Base-by-base conservation (phyloP, 2,329 filamentous ascomycete genomes). In the Trichoderma sp. region DNA sequence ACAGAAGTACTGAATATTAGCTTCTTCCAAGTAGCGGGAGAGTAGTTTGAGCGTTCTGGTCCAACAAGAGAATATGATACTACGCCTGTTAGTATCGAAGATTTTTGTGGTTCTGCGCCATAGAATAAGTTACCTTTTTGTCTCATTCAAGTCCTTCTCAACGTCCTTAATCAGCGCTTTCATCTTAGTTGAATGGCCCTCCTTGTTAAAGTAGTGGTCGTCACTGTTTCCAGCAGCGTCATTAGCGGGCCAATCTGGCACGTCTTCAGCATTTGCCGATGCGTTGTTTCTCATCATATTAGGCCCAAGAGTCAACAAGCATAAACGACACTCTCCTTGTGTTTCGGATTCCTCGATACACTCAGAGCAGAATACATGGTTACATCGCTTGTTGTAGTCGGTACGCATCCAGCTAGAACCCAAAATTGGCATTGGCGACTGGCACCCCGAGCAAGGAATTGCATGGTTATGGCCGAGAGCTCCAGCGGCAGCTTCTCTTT, bases 21-120 rank as follows among this genome's bases (percentile, higher is more conserved):
- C 74, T 1, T 34, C 10, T 0, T 73, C 11, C 0, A 84, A 73
- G 39, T 79, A 75, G 2, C 52, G 74, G 0, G 69, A 73, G 0
- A 84, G 71, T 0, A 84, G 74, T 26, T 81, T 73, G 0, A 85
- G 73, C 0, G 81, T 83, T 0, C 78, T 73, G 0, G 80, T 84
- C 83, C 81, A 84, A 68, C 78, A 82, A 0, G 82, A 83, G 49
- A 84, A 84, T 54, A 84, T 78, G 37, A 83, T 82, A 54, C 81
- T 84, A 52, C 26, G 30, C 6, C 51, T 6, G 3, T 59, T 30
- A 54, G 46, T 21, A 43, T 39, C 24, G 30, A 28, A 68, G 21
- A 66, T 60, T 18, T 59, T 13, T 13, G 46, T 11, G 46, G 72
- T 76, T 11, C 55, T 68, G 26, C 49, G 30, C 68, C 18, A 66